Conservation (phyloP, 805 yeast genomes). For the Blastobotrys muscicola region DNA sequence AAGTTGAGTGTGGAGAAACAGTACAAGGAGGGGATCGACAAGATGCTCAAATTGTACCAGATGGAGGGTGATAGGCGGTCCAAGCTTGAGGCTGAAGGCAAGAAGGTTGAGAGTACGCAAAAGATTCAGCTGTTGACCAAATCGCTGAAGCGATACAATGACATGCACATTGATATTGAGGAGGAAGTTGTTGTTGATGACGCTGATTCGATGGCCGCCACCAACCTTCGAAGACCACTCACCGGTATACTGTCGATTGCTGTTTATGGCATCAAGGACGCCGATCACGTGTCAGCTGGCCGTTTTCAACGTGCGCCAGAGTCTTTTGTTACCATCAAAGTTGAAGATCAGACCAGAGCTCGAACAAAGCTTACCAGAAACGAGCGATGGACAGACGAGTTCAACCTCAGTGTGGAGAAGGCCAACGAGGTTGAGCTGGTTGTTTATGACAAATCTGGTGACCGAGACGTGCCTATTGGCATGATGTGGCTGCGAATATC, state of each 20-base stretch:
- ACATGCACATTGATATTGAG: conserved; percentile 62
- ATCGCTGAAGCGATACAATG: conserved; percentile 79
- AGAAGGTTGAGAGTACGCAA: conserved; percentile 72
- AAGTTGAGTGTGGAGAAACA: conserved; percentile 91
- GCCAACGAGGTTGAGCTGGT: conserved; percentile 88
- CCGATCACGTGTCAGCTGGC: conserved; percentile 86
- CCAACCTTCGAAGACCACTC: conserved; percentile 68
- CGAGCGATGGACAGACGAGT: conserved; percentile 79
- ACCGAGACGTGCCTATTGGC: conserved; percentile 73
- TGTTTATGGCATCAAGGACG: conserved; percentile 73
- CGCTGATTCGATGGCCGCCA: conserved; percentile 44
- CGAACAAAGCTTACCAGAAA: conserved; percentile 64
- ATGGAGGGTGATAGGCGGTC: conserved; percentile 85
- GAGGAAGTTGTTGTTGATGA: conserved; percentile 52
- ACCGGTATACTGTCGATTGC: conserved; percentile 70
- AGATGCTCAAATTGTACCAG: conserved; percentile 74
- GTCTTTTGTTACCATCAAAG: conserved; percentile 62
- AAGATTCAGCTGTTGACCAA: conserved; percentile 76
- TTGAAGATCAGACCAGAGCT: conserved; percentile 81
- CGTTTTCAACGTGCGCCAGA: conserved; percentile 73
- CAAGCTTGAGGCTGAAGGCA: conserved; percentile 82
- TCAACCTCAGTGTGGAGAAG: conserved; percentile 70
- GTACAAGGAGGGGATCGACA: conserved; percentile 86
- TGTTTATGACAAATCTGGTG: conserved; percentile 71
- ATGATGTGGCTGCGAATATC: conserved; percentile 83